Evolutionary conservation across 2,329 filamentous ascomycete genomes (phyloP).

Genomic region (Aspergillus calidoustus): DNA sequence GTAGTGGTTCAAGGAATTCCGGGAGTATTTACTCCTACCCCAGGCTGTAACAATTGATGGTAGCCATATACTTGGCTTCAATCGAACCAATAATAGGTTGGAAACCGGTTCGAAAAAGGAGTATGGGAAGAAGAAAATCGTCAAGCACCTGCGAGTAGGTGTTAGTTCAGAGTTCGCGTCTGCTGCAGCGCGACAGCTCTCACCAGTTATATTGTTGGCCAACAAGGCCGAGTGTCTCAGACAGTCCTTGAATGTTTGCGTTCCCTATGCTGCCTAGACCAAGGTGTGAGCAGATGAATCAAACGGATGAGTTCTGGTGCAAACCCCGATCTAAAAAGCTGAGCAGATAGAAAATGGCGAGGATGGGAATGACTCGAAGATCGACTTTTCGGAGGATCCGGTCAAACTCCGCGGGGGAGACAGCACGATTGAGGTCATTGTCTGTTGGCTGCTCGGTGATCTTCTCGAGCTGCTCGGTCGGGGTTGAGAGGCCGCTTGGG

Average conservation of each 20-base stretch:
- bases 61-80: conserved; percentile 36
- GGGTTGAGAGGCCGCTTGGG: not conserved
- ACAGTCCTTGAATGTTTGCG: not conserved
- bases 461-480: not conserved
- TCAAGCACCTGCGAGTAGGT: conserved; percentile 17
- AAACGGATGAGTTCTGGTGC: not conserved
- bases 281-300: not conserved
- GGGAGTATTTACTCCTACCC: conserved; percentile 36
- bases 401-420: not conserved
- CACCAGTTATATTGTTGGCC: conserved; percentile 1
- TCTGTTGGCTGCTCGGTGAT: not conserved
- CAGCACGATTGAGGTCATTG: not conserved
- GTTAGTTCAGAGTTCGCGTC: not conserved
- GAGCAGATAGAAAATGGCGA: conserved; percentile 27
- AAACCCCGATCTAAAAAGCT: conserved; percentile 31
- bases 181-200: not conserved
- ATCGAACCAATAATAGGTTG: conserved; percentile 31
- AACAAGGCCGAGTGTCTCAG: not conserved
- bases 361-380: conserved; percentile 21
- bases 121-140: conserved; percentile 35
- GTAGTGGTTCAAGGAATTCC: not conserved
- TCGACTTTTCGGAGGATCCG: conserved; percentile 15
- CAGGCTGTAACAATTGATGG: conserved; percentile 42
- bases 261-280: not conserved
- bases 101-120: conserved; percentile 27